Base-by-base conservation (phyloP, 2,329 filamentous ascomycete species). In the Microdochium paspali region DNA sequence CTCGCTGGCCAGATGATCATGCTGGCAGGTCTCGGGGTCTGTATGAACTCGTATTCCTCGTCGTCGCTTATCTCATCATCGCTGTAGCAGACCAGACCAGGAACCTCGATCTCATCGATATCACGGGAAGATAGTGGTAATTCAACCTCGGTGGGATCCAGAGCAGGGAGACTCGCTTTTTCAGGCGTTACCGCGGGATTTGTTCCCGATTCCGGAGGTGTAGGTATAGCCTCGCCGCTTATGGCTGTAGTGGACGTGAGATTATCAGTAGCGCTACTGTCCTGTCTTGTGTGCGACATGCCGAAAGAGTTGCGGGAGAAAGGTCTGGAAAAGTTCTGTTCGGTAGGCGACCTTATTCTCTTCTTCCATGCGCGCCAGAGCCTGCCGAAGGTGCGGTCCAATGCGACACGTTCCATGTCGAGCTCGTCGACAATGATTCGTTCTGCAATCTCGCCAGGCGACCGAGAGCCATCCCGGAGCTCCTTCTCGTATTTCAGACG, bases 321-420 rank as follows among this genome's bases (percentile, higher is more conserved):
- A 2, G 76, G 70, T 24, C 73, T 68, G 30, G 71, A 65, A 44
- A 71, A 67, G 44, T 70, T 62, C 32, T 75, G 71, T 28, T 69
- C 65, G 28, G 62, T 63, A 1, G 80, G 78, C 6, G 76, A 74
- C 49, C 87, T 79, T 56, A 87, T 76, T 52, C 85, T 80, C 69
- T 95, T 95, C 68, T 93, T 89, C 93, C 93, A 98, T 24, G 87
- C 86, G 56, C 93, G 81, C 93, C 93, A 98, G 40, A 97, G 72
- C 44, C 90, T 77, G 20, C 93, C 93, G 1, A 98, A 71, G 2
- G 88, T 90, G 49, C 90, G 79, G 61, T 95, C 94, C 50, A 97
- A 74, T 7, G 91, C 91, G 53, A 97, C 80, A 55, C 90, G 88
- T 61, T 97, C 93, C 75, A 96, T 88, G 61, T 98, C 93, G 47